phyloP scores from a whole-genome alignment of 2,329 filamentous ascomycete genomes.

The Botrytis hyacinthi region DNA sequence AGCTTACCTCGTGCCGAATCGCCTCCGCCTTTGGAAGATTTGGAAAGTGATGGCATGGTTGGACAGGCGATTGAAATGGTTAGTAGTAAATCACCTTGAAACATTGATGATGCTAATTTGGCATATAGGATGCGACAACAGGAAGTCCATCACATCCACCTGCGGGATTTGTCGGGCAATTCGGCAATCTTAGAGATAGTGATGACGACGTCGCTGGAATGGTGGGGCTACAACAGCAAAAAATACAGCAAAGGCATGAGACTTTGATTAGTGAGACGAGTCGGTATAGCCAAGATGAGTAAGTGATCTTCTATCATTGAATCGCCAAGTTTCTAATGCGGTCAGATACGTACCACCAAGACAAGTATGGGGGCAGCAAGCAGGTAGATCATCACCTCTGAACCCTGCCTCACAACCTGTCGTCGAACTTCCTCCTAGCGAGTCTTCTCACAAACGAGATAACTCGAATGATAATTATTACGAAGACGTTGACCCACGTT shows the following conservation, averaged over 20 bases:
- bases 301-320: conserved; percentile 43
- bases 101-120: background rate
- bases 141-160: conserved; percentile 48
- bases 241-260: conserved; percentile 45
- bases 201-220: conserved; percentile 73
- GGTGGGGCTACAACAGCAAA: conserved; percentile 65
- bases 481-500: conserved; percentile 89
- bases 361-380: conserved; percentile 50
- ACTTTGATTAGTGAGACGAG: conserved; percentile 64
- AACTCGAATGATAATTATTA: conserved; percentile 61
- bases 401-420: conserved; percentile 40
- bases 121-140: conserved; percentile 56
- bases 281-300: conserved; percentile 73
- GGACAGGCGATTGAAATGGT: conserved; percentile 75
- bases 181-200: conserved; percentile 55
- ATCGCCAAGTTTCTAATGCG: conserved; percentile 26
- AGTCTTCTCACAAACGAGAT: conserved; percentile 35
- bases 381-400: conserved; percentile 48
- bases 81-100: background rate
- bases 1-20: conserved; percentile 61
- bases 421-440: conserved; percentile 42
- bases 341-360: conserved; percentile 53
- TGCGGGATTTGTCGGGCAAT: conserved; percentile 45
- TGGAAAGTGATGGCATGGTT: conserved; percentile 42
- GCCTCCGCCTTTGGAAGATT: conserved; percentile 57